phyloP scores from a whole-genome alignment of 2,329 filamentous ascomycete species.

The Neopestalotiopsis sp. region DNA sequence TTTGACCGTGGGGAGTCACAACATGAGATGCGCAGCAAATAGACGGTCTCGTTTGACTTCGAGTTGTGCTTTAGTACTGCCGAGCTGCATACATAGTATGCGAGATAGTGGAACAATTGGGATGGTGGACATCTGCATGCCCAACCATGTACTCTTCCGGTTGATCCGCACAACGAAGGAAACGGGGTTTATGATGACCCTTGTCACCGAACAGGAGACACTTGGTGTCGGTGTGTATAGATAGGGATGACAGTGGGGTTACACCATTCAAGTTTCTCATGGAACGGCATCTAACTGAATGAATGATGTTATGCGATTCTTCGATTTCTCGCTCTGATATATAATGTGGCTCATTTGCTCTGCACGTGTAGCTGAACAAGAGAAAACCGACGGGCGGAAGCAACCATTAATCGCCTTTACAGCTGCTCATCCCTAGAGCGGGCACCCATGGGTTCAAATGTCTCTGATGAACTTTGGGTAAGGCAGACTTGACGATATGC shows the following conservation, averaged over 20 bases:
- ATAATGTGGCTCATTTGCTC: no score
- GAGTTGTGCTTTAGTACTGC: constrained; percentile 6
- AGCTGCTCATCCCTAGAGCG: no score
- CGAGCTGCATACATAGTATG: constrained; percentile 12
- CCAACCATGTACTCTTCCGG: neutral
- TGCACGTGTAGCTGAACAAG: no score
- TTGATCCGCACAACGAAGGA: neutral
- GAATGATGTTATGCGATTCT: no score
- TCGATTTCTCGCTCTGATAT: no score
- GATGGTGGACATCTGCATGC: neutral
- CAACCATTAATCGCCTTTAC: no score
- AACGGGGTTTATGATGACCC: neutral
- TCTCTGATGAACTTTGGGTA: no score
- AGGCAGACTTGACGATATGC: neutral
- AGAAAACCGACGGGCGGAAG: no score
- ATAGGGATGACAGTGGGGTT: neutral
- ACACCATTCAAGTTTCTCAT: neutral
- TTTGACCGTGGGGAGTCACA: neutral
- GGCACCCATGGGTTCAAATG: no score
- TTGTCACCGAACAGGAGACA: neutral
- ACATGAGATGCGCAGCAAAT: neutral
- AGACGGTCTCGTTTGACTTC: neutral
- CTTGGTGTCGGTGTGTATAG: neutral
- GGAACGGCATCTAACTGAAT: no score
- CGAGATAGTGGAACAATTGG: constrained; percentile 2